Evolutionary conservation across 371 early-diverging fungal species (phyloP).

Genomic region (Syncephalastrum racemosum): DNA sequence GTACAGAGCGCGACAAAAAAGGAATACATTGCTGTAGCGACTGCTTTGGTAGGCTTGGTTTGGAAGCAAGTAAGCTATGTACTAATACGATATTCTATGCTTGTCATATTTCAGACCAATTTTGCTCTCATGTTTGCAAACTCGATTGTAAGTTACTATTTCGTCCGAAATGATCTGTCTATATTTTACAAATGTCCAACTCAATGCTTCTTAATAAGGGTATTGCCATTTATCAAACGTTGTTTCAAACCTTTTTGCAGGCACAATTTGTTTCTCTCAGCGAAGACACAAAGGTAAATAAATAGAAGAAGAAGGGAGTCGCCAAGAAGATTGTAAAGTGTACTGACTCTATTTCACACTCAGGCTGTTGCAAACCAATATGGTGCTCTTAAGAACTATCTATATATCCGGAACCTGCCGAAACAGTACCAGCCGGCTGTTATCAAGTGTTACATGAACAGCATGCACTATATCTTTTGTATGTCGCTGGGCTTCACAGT

Average conservation of each 20-base stretch:
- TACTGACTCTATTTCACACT: neutral
- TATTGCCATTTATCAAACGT: conserved; percentile 35
- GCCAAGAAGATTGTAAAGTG: neutral
- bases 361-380: conserved; percentile 20
- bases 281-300: no score
- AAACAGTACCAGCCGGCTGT: conserved; percentile 33
- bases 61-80: neutral
- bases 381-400: conserved; percentile 30
- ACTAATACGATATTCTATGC: neutral
- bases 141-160: conserved; percentile 16
- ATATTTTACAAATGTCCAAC: conserved; percentile 1
- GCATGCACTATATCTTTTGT: conserved; percentile 3
- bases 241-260: conserved; percentile 19
- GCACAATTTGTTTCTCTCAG: conserved; percentile 12
- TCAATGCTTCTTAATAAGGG: conserved; percentile 14
- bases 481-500: conserved; percentile 2
- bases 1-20: conserved; percentile 54
- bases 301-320: no score
- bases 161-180: neutral
- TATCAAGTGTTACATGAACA: conserved; percentile 31
- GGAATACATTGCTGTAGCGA: conserved; percentile 62
- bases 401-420: conserved; percentile 29
- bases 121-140: conserved; percentile 44
- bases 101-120: conserved; percentile 21
- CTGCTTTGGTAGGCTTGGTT: conserved; percentile 21